These are phyloP conservation scores for Perilla frutescens DNA, from an alignment of 257 asterid genomes.

Conservation along the genomic window DNA sequence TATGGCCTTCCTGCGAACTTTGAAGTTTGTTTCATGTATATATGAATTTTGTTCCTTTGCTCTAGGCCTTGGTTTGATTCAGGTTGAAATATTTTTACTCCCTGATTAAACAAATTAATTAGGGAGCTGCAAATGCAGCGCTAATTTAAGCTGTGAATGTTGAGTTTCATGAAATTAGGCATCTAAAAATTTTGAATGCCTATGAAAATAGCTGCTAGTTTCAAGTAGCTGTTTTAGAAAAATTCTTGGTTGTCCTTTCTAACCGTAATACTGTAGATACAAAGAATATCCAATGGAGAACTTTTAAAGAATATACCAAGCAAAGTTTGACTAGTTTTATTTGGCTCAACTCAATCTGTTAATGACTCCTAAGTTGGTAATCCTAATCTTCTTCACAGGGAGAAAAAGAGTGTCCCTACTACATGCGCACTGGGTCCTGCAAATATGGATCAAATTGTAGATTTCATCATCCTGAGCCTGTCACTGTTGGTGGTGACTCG, in stretches of 20 bases:
- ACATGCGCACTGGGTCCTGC: slow-evolving; percentile 94
- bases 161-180: slow-evolving; percentile 17
- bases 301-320: slow-evolving; percentile 13
- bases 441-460: slow-evolving; percentile 79
- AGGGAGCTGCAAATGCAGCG: neutral
- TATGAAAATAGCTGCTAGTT: slow-evolving; percentile 10
- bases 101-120: slow-evolving; percentile 14
- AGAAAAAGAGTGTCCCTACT: slow-evolving; percentile 83
- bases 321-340: neutral
- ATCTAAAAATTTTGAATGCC: neutral
- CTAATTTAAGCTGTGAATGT: neutral
- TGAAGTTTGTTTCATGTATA: slow-evolving; percentile 20
- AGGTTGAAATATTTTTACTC: neutral
- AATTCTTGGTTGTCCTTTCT: neutral
- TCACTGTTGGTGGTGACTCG: slow-evolving; percentile 60
- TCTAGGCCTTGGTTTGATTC: slow-evolving; percentile 22
- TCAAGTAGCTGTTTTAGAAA: slow-evolving; percentile 3
- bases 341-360: slow-evolving; percentile 15
- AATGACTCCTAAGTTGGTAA: slow-evolving; percentile 23
- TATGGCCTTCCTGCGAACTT: slow-evolving; percentile 40
- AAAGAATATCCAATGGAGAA: neutral
- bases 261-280: neutral
- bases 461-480: slow-evolving; percentile 92
- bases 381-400: slow-evolving; percentile 51
- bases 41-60: slow-evolving; percentile 23